A percentile compares a stretch with the other conserved stretches of the same genome.
phyloP scores from a whole-genome alignment of 2,329 filamentous ascomycete genomes.

The Pseudogymnoascus sp. region DNA sequence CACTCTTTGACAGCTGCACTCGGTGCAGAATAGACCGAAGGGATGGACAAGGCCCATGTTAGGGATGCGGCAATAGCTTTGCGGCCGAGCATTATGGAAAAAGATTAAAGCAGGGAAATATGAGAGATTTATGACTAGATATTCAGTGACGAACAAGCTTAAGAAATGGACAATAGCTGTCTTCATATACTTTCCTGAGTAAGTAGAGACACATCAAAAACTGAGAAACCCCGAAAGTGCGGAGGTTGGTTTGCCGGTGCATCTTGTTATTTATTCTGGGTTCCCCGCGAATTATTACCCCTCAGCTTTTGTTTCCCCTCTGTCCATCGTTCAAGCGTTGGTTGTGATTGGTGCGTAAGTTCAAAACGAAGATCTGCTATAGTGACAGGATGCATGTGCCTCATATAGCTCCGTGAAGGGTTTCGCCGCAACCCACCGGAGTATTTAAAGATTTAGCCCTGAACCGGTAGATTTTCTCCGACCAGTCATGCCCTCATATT shows the following conservation, averaged over 20 bases:
- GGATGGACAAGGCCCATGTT: background rate
- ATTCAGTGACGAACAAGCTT: background rate
- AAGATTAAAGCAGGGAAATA: background rate
- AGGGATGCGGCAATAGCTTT: background rate
- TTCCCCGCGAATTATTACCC: conserved; percentile 7
- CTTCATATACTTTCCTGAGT: background rate
- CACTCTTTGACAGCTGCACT: background rate
- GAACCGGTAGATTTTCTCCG: background rate
- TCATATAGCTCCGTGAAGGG: background rate
- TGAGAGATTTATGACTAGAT: background rate
- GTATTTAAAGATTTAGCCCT: conserved; percentile 1
- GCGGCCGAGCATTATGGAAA: background rate
- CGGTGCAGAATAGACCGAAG: background rate
- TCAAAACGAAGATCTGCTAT: background rate
- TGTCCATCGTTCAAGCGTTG: background rate
- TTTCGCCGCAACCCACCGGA: background rate
- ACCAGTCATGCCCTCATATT: background rate
- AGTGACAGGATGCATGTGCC: background rate
- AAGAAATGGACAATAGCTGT: background rate
- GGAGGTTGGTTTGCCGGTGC: background rate
- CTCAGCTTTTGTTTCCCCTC: background rate
- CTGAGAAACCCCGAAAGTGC: background rate
- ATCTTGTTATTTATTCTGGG: background rate
- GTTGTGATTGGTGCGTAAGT: conserved; percentile 1
- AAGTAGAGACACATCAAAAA: background rate